phyloP scores from a whole-genome alignment of 208 protist genomes.

The Porcisia deanei region DNA sequence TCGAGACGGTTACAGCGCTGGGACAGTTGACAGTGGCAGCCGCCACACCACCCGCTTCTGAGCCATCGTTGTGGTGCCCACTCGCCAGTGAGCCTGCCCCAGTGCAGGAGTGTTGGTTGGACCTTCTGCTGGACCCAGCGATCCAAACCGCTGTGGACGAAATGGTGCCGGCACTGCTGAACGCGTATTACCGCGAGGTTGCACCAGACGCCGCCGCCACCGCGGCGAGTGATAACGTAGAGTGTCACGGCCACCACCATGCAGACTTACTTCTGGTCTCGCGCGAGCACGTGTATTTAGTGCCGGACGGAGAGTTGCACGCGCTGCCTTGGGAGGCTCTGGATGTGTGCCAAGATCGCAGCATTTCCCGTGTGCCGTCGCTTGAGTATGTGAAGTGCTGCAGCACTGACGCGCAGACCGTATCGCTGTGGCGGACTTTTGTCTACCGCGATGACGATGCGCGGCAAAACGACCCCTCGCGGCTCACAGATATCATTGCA shows the following conservation, averaged over 20 bases:
- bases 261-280: constrained; percentile 46
- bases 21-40: constrained; percentile 9
- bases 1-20: constrained; percentile 11
- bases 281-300: constrained; percentile 64
- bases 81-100: neutral
- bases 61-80: neutral
- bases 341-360: constrained; percentile 43
- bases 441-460: constrained; percentile 36
- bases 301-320: constrained; percentile 54
- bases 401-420: neutral
- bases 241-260: constrained; percentile 18
- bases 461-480: constrained; percentile 4
- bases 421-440: constrained; percentile 20
- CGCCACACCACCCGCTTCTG: neutral
- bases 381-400: constrained; percentile 11
- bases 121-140: constrained; percentile 22
- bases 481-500: constrained; percentile 15
- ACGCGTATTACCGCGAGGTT: constrained; percentile 12
- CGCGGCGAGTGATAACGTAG: neutral
- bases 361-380: constrained; percentile 50
- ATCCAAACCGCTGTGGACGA: constrained; percentile 16
- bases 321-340: constrained; percentile 64
- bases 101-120: constrained; percentile 17
- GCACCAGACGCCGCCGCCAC: constrained; percentile 1
- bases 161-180: constrained; percentile 17